Evolutionary conservation across 805 yeast genomes (phyloP).

Genomic region (Starmerella bombicola): DNA sequence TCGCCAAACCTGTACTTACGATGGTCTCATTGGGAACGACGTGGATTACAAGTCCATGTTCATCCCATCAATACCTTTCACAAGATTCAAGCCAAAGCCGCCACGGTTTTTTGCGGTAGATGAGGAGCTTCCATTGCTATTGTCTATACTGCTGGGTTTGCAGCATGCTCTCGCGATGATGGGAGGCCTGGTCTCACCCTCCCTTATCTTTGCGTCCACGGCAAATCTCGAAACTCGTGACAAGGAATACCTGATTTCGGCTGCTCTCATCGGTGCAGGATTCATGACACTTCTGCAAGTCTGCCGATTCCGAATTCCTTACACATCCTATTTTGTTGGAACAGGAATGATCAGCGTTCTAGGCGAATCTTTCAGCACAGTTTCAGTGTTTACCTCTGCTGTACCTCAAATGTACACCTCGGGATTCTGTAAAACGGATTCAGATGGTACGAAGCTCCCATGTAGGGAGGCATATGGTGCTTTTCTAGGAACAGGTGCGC

Average conservation of each 20-base stretch:
- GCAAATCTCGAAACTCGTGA: constrained; percentile 44
- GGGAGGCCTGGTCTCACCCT: constrained; percentile 83
- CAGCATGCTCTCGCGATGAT: constrained; percentile 85
- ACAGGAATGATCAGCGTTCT: constrained; percentile 84
- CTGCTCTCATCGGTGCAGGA: constrained; percentile 58
- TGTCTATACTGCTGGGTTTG: constrained; percentile 68
- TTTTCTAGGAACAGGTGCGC: constrained; percentile 67
- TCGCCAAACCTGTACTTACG: constrained; percentile 46
- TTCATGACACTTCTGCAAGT: constrained; percentile 62
- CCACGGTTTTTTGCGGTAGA: constrained; percentile 58
- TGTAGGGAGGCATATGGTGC: constrained; percentile 89
- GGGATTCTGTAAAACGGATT: constrained; percentile 53
- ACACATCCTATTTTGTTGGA: constrained; percentile 67
- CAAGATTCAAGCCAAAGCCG: constrained; percentile 47
- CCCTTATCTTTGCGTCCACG: constrained; percentile 51
- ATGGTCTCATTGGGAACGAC: constrained; percentile 68
- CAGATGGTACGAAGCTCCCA: constrained; percentile 54
- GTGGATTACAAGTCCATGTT: constrained; percentile 71
- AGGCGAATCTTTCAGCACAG: constrained; percentile 83
- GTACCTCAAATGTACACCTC: constrained; percentile 66
- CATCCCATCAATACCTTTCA: constrained; percentile 68
- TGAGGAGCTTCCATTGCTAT: constrained; percentile 65
- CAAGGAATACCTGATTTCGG: constrained; percentile 57
- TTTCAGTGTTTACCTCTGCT: constrained; percentile 62
- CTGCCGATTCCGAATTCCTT: constrained; percentile 63